Conservation (phyloP, 257 asterid genomes). For the Ilex aquifolium region DNA sequence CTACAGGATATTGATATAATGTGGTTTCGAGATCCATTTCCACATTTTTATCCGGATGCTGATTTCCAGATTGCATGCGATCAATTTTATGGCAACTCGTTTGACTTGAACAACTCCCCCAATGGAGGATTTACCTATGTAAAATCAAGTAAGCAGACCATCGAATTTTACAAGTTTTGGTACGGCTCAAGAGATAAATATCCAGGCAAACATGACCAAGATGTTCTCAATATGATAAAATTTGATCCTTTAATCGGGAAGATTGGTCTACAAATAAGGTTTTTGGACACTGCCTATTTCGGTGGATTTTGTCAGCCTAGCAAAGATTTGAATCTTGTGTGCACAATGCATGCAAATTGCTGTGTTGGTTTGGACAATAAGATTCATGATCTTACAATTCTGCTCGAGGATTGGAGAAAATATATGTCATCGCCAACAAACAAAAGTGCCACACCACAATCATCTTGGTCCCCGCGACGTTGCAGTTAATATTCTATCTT, state of each 20-base stretch:
- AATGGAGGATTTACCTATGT: conserved; percentile 71
- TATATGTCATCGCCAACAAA: conserved; percentile 38
- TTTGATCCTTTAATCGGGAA: conserved; percentile 31
- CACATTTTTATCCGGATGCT: conserved; percentile 41
- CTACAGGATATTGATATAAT: conserved; percentile 60
- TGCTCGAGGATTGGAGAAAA: conserved; percentile 62
- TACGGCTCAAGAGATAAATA: conserved; percentile 37
- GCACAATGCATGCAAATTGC: conserved; percentile 82
- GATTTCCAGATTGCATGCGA: conserved; percentile 74
- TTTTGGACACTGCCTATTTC: conserved; percentile 53
- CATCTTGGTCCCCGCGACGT: too few relatives aligned
- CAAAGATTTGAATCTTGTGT: conserved; percentile 46
- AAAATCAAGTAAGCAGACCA: conserved; percentile 49
- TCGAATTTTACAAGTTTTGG: conserved; percentile 73
- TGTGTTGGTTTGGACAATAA: conserved; percentile 58
- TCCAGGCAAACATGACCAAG: conserved; percentile 71
- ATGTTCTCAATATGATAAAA: conserved; percentile 59
- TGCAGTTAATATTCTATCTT: too few relatives aligned
- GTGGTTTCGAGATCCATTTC: conserved; percentile 73
- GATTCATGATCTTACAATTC: conserved; percentile 64
- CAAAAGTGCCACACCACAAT: neutral
- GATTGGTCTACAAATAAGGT: conserved; percentile 43
- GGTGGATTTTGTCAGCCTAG: conserved; percentile 89
- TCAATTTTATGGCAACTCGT: conserved; percentile 50
- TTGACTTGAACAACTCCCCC: conserved; percentile 37